Percentiles rank a stretch among this genome's conserved stretches.
These are phyloP conservation scores for Fusarium sp. DNA, from an alignment of 2,329 filamentous ascomycete genomes.

Conservation along the genomic window DNA sequence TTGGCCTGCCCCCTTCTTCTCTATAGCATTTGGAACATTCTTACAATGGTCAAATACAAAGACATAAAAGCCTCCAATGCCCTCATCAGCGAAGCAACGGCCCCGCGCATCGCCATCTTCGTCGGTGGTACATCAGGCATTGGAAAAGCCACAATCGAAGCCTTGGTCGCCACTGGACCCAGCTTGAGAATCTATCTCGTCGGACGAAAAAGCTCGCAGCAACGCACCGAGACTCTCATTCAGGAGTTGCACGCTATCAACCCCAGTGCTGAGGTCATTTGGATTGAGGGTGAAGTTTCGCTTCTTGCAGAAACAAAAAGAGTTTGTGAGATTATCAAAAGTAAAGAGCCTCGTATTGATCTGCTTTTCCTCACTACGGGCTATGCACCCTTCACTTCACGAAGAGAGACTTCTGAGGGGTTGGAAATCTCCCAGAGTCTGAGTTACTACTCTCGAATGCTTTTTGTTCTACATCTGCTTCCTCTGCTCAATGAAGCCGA, in stretches of 20 bases:
- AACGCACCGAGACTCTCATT: constrained; percentile 51
- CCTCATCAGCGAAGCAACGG: constrained; percentile 54
- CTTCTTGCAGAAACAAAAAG: constrained; percentile 58
- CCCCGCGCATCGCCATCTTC: constrained; percentile 58
- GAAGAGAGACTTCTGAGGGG: constrained; percentile 57
- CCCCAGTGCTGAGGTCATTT: constrained; percentile 57
- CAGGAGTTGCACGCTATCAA: constrained; percentile 54
- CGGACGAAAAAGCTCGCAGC: constrained; percentile 55
- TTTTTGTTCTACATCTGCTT: constrained; percentile 56
- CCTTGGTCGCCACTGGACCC: constrained; percentile 52
- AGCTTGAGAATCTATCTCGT: constrained; percentile 58
- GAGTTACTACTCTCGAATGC: constrained; percentile 59
- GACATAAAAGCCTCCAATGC: constrained; percentile 56
- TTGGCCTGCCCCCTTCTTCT: no score
- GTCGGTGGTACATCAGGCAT: constrained; percentile 62
- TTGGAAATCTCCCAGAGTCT: constrained; percentile 57
- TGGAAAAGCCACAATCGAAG: constrained; percentile 56
- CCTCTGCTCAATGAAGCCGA: constrained; percentile 53
- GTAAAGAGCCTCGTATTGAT: constrained; percentile 55
- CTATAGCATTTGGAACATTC: not conserved
- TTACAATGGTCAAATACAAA: constrained; percentile 51
- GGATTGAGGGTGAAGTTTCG: constrained; percentile 58
- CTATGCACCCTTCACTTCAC: constrained; percentile 57
- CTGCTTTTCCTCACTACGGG: constrained; percentile 60
- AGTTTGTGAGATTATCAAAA: constrained; percentile 55